Evolutionary conservation across 1,284 basidiomycete genomes (phyloP), one percentile per base, ranked within the genome.

Genomic region (Stereum hirsutum): DNA sequence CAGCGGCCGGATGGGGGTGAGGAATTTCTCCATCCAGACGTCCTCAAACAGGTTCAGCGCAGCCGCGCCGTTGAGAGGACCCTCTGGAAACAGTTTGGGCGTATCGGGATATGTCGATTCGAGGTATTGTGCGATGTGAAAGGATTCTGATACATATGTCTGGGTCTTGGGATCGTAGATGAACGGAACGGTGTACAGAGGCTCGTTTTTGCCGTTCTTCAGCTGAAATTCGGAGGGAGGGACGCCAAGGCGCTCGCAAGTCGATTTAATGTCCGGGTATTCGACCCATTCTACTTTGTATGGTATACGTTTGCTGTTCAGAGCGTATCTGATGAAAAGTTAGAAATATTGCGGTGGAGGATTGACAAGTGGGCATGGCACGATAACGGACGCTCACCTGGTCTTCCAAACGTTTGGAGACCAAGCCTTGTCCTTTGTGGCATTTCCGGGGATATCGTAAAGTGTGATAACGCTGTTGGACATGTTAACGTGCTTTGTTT

Each of bases 221-320:
- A n/a, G n/a, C n/a, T n/a, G n/a, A n/a, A n/a, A n/a, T 19, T 46
- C 42, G 6, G 57, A 60, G 32, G 66, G 39, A 7, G 51, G 48
- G 6, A 59, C 64, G 2, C 58, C 57, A 21, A 69, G 52, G 38
- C 50, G 50, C 28, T 56, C 52, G 19, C 59, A 55, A 12, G 57
- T 47, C 2, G 52, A 36, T 17, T 56, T 59, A 25, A 70, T 61
- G 49, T 68, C 63, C 7, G 64, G 61, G 46, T 53, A 63, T 34
- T 64, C 59, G 14, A 69, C 49, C 62, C 63, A 68, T 39, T 55
- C 55, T 7, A 66, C 68, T 46, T 54, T 58, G 53, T 68, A 55
- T 6, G 64, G 54, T 32, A 69, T 27, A 6, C 55, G 54, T 48
- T 70, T 70, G 53, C 60, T 61, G 43, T 66, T 66, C 14, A 68